Conservation (phyloP, 2,329 filamentous ascomycete species). For the Curvularia sp. region DNA sequence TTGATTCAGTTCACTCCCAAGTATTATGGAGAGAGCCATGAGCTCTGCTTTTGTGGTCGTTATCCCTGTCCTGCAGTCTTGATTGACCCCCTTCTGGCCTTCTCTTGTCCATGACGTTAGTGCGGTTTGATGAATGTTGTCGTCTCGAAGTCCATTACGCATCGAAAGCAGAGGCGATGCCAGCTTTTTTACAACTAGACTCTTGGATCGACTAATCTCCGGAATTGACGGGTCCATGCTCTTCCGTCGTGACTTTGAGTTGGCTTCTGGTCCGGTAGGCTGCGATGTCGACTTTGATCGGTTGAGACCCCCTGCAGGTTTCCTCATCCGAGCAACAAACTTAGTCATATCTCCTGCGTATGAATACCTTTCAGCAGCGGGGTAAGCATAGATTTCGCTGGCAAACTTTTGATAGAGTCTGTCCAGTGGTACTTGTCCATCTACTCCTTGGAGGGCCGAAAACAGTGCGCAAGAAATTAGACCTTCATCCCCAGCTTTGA, state of each 20-base stretch:
- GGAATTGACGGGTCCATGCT: constrained; percentile 27
- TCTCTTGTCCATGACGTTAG: constrained; percentile 37
- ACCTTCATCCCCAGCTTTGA: constrained; percentile 46
- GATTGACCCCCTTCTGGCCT: constrained; percentile 28
- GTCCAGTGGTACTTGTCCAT: constrained; percentile 36
- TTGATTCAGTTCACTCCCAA: constrained; percentile 31
- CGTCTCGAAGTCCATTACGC: constrained; percentile 18
- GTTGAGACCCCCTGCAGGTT: constrained; percentile 16
- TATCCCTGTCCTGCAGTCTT: constrained; percentile 24
- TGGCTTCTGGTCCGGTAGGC: constrained; percentile 20
- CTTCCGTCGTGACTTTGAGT: constrained; percentile 21
- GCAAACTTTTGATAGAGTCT: constrained; percentile 39
- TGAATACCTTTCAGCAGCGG: constrained; percentile 30
- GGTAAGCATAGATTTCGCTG: constrained; percentile 29
- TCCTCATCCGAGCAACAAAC: constrained; percentile 31
- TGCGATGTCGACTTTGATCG: constrained; percentile 30
- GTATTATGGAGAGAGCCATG: constrained; percentile 37
- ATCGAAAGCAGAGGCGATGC: constrained; percentile 22
- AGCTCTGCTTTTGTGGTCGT: constrained; percentile 36
- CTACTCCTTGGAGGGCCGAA: constrained; percentile 28
- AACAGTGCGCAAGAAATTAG: constrained; percentile 39
- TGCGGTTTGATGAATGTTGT: constrained; percentile 7
- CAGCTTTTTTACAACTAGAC: constrained; percentile 27
- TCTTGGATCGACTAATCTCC: constrained; percentile 26
- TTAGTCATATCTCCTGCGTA: constrained; percentile 35